Percentiles rank a stretch among this genome's conserved stretches.
Evolutionary conservation across 208 protist genomes (phyloP).

Genomic region (Acanthamoeba lenticulata): DNA sequence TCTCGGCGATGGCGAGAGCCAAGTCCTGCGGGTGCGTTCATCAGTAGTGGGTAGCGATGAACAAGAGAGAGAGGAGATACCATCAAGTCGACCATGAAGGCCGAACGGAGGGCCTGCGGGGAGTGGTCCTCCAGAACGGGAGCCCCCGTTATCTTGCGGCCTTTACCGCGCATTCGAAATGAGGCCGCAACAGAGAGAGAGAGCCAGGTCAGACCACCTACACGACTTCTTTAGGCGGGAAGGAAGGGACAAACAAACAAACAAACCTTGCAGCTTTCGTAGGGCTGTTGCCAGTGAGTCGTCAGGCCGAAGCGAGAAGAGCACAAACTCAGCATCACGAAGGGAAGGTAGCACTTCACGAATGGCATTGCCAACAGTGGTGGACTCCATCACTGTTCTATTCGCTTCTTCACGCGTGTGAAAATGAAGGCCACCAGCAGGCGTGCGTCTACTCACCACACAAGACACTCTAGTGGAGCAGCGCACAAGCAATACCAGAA

Average conservation of each 20-base stretch:
- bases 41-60: not conserved
- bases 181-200: too few species aligned
- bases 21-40: not conserved
- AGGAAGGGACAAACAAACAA: too few species aligned
- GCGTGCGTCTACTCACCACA: not conserved
- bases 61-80: not conserved
- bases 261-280: conserved; percentile 20
- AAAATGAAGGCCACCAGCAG: not conserved
- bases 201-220: too few species aligned
- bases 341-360: not conserved
- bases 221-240: too few species aligned
- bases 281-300: not conserved
- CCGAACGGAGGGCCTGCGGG: not conserved
- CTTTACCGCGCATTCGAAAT: too few species aligned
- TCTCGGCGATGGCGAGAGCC: not conserved
- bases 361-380: not conserved
- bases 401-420: not conserved
- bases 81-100: not conserved
- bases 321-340: not conserved
- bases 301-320: not conserved
- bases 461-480: not conserved
- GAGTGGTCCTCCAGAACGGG: not conserved
- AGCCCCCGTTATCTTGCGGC: not conserved
- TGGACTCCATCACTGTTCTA: not conserved
- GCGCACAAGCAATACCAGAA: too few species aligned